Evolutionary conservation across 164 flowering plant species (phyloP), one percentile per base, ranked within the genome.

Genomic region (Stephania cephalantha): DNA sequence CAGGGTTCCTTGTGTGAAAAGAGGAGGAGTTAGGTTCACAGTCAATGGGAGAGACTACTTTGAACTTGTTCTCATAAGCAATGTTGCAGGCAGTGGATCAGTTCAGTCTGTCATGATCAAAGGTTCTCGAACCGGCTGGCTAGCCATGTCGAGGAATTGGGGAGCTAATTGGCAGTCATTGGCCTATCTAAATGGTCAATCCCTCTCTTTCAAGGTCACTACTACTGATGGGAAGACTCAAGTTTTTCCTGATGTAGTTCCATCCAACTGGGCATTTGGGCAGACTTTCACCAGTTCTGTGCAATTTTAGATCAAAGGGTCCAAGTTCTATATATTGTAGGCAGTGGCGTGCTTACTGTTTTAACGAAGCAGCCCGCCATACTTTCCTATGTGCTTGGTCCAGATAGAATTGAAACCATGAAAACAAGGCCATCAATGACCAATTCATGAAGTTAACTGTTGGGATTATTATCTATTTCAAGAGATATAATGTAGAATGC

Each of bases 131-230:
- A 85, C 91, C 0, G 81, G 74, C 0, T 95, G 98, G 99, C 70
- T 85, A 83, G 63, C 88, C 2, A 86, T 95, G 99, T 89, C 98
- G 0, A 89, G 96, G 81, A 95, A 95, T 71, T 93, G 99, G 99
- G 98, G 98, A 44, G 91, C 95, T 17, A 91, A 90, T 73, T 95
- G 98, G 97, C 98, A 93, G 69, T 90, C 97, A 22, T 88, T 87
- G 63, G 69, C 93, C 2, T 87, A 86, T 69, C 89, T 93, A 8
- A 84, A 88, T 70, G 96, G 93, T 11, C 96, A 95, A 78, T 76
- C 98, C 1, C 82, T 95, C n/a, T 90, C 98, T 30, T 95, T 91
- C 87, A 81, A 73, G 82, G 82, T 91, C 85, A 89, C 89, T 15
- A 87, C 97, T 1, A 83, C 84, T 5, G 97, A 93, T 76, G 96